phyloP scores from a whole-genome alignment of 208 protist species.

The Acanthamoeba healyi region DNA sequence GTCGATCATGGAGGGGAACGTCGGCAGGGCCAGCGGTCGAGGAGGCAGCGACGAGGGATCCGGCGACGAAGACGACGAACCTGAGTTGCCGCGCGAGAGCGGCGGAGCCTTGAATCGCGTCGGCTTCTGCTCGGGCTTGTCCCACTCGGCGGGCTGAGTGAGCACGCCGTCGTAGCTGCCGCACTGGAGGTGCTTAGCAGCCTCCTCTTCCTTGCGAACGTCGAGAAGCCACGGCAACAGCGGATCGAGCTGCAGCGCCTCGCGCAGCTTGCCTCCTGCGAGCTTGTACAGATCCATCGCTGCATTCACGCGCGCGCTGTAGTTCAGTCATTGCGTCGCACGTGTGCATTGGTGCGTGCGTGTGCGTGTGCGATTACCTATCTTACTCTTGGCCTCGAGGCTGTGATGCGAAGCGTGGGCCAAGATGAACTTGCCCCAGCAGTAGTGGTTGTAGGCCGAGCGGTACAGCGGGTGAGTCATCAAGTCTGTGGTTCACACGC shows the following conservation, averaged over 20 bases:
- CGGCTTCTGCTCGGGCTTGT: background rate
- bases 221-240: conserved; percentile 18
- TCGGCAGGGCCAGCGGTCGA: background rate
- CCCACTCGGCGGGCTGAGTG: background rate
- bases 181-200: background rate
- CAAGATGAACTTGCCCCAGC: conserved; percentile 17
- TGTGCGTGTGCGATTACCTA: background rate
- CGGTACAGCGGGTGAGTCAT: background rate
- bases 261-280: background rate
- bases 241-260: background rate
- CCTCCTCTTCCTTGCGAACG: background rate
- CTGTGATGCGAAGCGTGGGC: background rate
- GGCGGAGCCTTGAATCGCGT: background rate
- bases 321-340: too few relatives aligned
- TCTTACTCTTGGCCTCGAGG: background rate
- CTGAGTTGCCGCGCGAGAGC: background rate
- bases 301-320: too few relatives aligned
- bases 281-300: conserved; percentile 29
- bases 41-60: too few relatives aligned
- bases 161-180: background rate
- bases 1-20: too few relatives aligned
- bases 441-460: background rate
- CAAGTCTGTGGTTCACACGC: background rate
- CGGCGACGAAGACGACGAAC: background rate
- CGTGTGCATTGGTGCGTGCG: background rate